A percentile compares a stretch with the other conserved stretches of the same genome.
Conservation (phyloP, 2,329 filamentous ascomycete genomes). For the Claviceps maximensis region DNA sequence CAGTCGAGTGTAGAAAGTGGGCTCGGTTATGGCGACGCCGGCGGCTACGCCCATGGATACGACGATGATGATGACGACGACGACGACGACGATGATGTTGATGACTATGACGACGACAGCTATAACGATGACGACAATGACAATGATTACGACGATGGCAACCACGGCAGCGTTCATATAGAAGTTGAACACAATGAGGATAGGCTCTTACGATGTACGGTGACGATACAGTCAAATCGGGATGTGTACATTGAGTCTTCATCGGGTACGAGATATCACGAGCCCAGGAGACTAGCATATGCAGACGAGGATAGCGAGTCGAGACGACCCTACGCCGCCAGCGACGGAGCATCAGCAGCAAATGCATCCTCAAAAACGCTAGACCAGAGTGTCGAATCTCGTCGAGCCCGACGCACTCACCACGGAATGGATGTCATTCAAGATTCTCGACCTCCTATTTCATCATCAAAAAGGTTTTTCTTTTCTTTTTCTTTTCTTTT, state of each 20-base stretch:
- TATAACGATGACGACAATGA: neutral
- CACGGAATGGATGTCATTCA: slow-evolving; percentile 18
- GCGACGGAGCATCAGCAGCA: slow-evolving; percentile 17
- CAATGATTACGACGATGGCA: neutral
- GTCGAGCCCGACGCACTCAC: slow-evolving; percentile 12
- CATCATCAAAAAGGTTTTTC: slow-evolving; percentile 19
- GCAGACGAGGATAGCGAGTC: slow-evolving; percentile 12
- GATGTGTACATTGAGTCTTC: slow-evolving; percentile 16
- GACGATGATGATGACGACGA: neutral
- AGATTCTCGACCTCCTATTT: slow-evolving; percentile 20
- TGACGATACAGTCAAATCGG: slow-evolving; percentile 11
- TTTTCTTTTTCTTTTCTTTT: neutral
- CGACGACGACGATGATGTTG: neutral
- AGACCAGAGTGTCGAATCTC: slow-evolving; percentile 18
- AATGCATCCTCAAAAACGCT: slow-evolving; percentile 16
- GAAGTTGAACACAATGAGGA: slow-evolving; percentile 17
- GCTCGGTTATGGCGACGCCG: neutral
- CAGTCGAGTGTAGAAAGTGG: slow-evolving; percentile 3
- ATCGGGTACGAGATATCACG: slow-evolving; percentile 12
- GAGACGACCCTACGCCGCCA: slow-evolving; percentile 11
- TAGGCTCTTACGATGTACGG: slow-evolving; percentile 7
- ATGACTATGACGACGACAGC: neutral
- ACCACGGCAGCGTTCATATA: slow-evolving; percentile 6
- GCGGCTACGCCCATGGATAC: neutral
- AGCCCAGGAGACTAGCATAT: slow-evolving; percentile 12